Base-by-base conservation (phyloP, 2,329 filamentous ascomycete genomes). In the Calonectria pauciramosa region DNA sequence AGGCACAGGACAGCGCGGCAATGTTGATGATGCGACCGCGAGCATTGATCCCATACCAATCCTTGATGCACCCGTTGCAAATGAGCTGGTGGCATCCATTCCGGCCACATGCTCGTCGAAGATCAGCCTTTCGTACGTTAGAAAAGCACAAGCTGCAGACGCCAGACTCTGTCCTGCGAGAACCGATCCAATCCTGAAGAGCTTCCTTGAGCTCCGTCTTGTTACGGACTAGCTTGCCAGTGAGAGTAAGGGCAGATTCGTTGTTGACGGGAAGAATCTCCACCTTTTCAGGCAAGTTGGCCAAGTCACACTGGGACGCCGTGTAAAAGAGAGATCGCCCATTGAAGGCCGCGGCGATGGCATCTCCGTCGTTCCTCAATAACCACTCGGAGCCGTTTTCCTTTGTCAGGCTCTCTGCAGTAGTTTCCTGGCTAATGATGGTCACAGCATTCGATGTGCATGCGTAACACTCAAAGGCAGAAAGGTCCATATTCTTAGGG, bases 1-100 rank as follows among this genome's bases (percentile, higher is more conserved):
- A 90, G 1, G 89, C 88, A 72, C 88, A 90, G 2, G 79, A 82
- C 6, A 90, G 85, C 0, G 89, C 87, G 0, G 88, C 87, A 0
- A 86, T 78, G 73, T 90, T 89, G 78, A 90, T 85, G 16, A 89
- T 82, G 1, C 79, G 78, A 1, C 88, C 88, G 0, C 83, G 80
- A 0, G 54, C 65, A 76, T 90, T 90, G 72, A 87, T 79, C 0
- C 87, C 87, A 72, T 90, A 89, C 88, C 89, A 90, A 2, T 76
- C 79, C 23, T 79, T 73, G 13, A 84, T 76, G 72, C 88, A 90
- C 16, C 73, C 77, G 7, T 75, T 76, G 78, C 88, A 90, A 67
- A 90, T 84, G 7, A 80, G 78, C 79, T 89, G 86, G 18, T 80
- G 65, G 71, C 88, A 90, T 0, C 87, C 87, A 3, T 80, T 80